phyloP scores from a whole-genome alignment of 108 stramenopile species.

The Hondaea fermentalgiana region DNA sequence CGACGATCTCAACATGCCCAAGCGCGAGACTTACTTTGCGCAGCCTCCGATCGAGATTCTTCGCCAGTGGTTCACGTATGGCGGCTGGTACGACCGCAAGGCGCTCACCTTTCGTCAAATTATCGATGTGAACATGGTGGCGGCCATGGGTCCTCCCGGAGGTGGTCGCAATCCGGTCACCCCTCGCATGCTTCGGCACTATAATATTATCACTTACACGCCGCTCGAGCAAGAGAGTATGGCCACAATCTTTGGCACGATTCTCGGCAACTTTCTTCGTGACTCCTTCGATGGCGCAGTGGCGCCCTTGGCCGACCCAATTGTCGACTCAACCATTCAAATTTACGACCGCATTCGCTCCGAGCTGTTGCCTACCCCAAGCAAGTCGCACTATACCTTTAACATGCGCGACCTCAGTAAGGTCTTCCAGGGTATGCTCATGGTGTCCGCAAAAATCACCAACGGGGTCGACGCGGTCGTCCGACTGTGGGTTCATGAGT shows the following conservation, averaged over 20 bases:
- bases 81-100: conserved; percentile 61
- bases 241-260: conserved; percentile 51
- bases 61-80: conserved; percentile 62
- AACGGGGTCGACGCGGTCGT: conserved; percentile 30
- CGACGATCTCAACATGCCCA: conserved; percentile 67
- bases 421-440: conserved; percentile 58
- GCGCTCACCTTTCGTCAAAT: conserved; percentile 53
- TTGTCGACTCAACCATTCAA: conserved; percentile 33
- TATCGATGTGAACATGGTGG: conserved; percentile 56
- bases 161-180: conserved; percentile 50
- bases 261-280: conserved; percentile 48
- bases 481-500: conserved; percentile 59
- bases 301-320: conserved; percentile 22
- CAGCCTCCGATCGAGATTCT: conserved; percentile 63
- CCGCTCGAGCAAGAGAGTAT: conserved; percentile 49
- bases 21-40: conserved; percentile 46
- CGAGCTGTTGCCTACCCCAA: conserved; percentile 51
- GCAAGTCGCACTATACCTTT: conserved; percentile 64
- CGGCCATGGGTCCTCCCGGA: conserved; percentile 59
- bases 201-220: conserved; percentile 58
- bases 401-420: conserved; percentile 61
- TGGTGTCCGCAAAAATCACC: conserved; percentile 39
- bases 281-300: conserved; percentile 37
- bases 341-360: conserved; percentile 41
- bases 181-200: conserved; percentile 55